phyloP scores from a whole-genome alignment of 495 filamentous ascomycete genomes.

The Aspergillus egyptiacus region DNA sequence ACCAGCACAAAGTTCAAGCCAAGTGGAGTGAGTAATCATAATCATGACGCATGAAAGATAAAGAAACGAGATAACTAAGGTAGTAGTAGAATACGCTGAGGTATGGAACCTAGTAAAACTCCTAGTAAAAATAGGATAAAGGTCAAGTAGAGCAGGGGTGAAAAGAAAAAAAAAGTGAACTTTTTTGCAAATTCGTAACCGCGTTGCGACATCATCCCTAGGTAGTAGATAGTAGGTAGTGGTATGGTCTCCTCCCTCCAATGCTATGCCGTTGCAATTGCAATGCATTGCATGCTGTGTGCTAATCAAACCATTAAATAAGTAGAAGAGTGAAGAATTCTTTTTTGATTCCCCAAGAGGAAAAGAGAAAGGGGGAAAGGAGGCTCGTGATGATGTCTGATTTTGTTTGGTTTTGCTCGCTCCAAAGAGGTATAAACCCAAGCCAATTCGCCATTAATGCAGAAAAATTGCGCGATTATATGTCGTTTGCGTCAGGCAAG shows the following conservation, averaged over 20 bases:
- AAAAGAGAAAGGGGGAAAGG: neutral
- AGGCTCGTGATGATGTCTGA: neutral
- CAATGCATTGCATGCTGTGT: neutral
- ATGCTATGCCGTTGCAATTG: neutral
- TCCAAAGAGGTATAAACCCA: conserved; percentile 26
- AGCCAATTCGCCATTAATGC: conserved; percentile 35
- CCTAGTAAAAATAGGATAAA: too few relatives aligned
- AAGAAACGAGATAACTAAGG: too few relatives aligned
- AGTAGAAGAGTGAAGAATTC: neutral
- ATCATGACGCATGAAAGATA: too few relatives aligned
- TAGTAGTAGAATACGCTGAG: too few relatives aligned
- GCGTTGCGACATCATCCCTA: conserved; percentile 5
- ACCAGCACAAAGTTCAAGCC: too few relatives aligned
- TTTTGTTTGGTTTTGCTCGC: conserved; percentile 4
- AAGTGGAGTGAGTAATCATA: too few relatives aligned
- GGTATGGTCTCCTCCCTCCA: neutral
- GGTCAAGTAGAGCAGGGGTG: too few relatives aligned
- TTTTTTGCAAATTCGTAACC: conserved; percentile 8
- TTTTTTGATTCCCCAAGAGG: neutral
- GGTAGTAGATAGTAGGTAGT: neutral
- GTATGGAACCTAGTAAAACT: too few relatives aligned
- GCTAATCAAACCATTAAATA: conserved; percentile 5
- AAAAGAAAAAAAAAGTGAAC: neutral
- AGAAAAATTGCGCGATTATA: conserved; percentile 16
- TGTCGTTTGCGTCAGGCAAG: conserved; percentile 10